phyloP scores from a whole-genome alignment of 345 rosid genomes.

The Pistacia atlantica region DNA sequence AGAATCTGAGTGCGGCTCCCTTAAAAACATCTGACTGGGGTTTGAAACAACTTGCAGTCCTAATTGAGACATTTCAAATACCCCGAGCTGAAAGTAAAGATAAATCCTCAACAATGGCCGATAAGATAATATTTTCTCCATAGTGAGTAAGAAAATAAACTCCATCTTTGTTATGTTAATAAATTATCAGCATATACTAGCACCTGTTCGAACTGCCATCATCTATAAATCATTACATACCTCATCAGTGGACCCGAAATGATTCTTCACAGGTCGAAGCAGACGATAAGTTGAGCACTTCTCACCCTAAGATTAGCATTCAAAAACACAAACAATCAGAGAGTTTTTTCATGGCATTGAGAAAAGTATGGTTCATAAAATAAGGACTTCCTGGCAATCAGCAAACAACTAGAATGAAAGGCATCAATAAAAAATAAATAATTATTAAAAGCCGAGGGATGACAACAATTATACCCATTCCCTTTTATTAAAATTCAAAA shows the following conservation, averaged over 20 bases:
- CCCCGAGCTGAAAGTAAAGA: no score
- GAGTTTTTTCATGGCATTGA: neutral
- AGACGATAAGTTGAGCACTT: slow-evolving; percentile 79
- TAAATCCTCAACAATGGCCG: no score
- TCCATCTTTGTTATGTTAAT: no score
- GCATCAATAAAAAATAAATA: neutral
- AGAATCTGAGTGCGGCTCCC: no score
- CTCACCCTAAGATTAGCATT: slow-evolving; percentile 62
- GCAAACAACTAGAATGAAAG: neutral
- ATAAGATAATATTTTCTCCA: no score
- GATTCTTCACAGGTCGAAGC: slow-evolving; percentile 94
- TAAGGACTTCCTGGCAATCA: neutral
- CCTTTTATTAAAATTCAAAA: no score
- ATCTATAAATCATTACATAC: slow-evolving; percentile 34
- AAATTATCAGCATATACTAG: no score
- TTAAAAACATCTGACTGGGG: no score
- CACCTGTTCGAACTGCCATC: no score
- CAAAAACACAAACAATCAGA: neutral
- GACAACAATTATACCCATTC: neutral
- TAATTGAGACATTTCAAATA: no score
- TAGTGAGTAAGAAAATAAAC: no score
- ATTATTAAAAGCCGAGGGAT: slow-evolving; percentile 7
- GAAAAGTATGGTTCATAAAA: neutral
- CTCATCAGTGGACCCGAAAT: slow-evolving; percentile 94
- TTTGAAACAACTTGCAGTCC: no score